phyloP scores from a whole-genome alignment of 208 protist genomes.

The Porcisia hertigi region DNA sequence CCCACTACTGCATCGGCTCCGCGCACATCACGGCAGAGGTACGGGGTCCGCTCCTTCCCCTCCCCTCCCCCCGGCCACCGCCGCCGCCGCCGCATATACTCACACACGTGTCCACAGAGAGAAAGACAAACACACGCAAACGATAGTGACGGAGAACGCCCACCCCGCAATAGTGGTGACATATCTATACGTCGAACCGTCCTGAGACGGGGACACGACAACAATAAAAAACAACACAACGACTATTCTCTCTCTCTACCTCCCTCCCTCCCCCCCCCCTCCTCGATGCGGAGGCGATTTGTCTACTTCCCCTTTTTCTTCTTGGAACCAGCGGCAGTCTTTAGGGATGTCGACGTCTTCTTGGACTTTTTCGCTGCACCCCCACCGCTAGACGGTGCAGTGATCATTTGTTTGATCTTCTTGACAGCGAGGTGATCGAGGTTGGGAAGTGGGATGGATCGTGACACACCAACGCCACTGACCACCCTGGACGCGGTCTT shows the following conservation, averaged over 20 bases:
- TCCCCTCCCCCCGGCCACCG: too few relatives aligned
- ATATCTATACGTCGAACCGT: background rate
- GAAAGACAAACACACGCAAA: background rate
- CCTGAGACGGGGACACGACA: background rate
- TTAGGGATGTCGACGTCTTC: background rate
- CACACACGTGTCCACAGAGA: background rate
- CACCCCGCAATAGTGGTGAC: background rate
- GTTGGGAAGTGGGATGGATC: slow-evolving; percentile 36
- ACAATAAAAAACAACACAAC: too few relatives aligned
- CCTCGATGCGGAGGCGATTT: background rate
- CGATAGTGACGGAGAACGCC: background rate
- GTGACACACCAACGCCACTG: slow-evolving; percentile 9
- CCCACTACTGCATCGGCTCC: background rate
- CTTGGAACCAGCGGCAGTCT: too few relatives aligned
- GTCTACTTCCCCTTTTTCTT: slow-evolving; percentile 2
- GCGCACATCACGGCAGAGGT: background rate
- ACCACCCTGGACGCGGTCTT: background rate
- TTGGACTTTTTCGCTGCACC: slow-evolving; percentile 8
- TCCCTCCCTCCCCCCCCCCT: background rate
- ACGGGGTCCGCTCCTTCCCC: background rate
- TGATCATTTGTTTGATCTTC: slow-evolving; percentile 15
- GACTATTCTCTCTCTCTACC: background rate
- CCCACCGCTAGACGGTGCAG: background rate
- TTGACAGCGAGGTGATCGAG: slow-evolving; percentile 21
- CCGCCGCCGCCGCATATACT: background rate